Conservation (phyloP, 352 stramenopile genomes). For the Globisporangium acanthophoron region DNA sequence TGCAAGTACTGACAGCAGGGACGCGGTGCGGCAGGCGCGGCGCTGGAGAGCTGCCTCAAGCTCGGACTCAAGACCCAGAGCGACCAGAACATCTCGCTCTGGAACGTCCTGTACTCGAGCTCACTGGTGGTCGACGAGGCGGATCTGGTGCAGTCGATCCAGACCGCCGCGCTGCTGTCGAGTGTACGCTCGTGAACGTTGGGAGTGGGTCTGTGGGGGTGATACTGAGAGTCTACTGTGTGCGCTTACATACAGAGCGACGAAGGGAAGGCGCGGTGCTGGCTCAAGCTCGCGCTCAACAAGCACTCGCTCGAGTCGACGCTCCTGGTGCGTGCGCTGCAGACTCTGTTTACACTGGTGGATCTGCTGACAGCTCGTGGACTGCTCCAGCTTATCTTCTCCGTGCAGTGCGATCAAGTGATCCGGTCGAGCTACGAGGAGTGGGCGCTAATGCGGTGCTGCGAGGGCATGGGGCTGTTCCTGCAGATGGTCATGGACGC, state of each 20-base stretch:
- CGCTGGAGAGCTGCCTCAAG: slow-evolving; percentile 55
- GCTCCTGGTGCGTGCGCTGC: slow-evolving; percentile 39
- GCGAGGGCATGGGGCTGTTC: slow-evolving; percentile 64
- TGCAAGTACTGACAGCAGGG: neutral
- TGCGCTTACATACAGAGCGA: slow-evolving; percentile 32
- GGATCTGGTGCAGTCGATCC: slow-evolving; percentile 57
- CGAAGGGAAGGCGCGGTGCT: slow-evolving; percentile 59
- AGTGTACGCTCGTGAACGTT: slow-evolving; percentile 27
- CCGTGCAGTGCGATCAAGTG: slow-evolving; percentile 63
- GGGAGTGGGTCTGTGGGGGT: neutral
- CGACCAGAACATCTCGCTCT: slow-evolving; percentile 50
- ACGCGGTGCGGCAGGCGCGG: slow-evolving; percentile 26
- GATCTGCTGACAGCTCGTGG: neutral
- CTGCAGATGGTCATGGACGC: slow-evolving; percentile 73
- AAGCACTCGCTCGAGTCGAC: slow-evolving; percentile 76
- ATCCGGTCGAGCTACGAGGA: slow-evolving; percentile 75
- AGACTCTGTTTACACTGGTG: neutral
- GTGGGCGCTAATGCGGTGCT: slow-evolving; percentile 73
- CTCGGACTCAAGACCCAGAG: slow-evolving; percentile 44
- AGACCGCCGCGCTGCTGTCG: slow-evolving; percentile 62
- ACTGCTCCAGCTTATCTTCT: slow-evolving; percentile 60
- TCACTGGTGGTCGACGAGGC: slow-evolving; percentile 71
- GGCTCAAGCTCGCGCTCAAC: slow-evolving; percentile 78
- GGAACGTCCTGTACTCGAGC: slow-evolving; percentile 68
- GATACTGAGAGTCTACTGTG: neutral